Evolutionary conservation across 768 basidiomycete species (phyloP).

Genomic region (Tricholoma matsutake): DNA sequence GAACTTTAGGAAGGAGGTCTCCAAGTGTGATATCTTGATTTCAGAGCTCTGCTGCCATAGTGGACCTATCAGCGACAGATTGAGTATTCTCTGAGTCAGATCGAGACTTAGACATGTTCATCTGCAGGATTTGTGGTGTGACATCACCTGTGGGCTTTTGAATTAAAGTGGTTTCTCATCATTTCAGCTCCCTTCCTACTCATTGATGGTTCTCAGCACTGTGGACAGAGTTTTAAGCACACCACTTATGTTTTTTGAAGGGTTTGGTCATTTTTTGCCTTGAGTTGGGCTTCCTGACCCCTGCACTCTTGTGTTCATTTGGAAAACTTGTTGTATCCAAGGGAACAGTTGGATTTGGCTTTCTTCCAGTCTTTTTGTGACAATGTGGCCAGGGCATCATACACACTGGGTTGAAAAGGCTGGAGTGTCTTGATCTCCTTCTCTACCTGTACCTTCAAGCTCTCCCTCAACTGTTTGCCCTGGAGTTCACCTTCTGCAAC

Average conservation of each 20-base stretch:
- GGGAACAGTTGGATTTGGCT: neutral
- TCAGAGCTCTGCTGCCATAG: no score
- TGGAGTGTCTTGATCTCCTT: neutral
- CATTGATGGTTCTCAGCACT: no score
- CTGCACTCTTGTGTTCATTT: neutral
- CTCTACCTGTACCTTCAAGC: neutral
- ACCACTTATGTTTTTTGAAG: neutral
- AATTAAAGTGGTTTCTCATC: neutral
- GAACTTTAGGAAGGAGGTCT: no score
- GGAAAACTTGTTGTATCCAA: neutral
- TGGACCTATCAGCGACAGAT: no score
- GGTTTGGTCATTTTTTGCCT: neutral
- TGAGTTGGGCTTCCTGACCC: neutral
- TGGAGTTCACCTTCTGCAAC: neutral
- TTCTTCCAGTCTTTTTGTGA: neutral
- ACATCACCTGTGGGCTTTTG: neutral
- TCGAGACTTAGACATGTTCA: neutral
- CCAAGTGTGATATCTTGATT: no score
- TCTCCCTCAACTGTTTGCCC: neutral
- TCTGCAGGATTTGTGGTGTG: neutral
- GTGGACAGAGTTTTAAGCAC: neutral
- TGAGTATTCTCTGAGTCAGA: no score
- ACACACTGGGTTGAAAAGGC: neutral
- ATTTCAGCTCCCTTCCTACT: neutral
- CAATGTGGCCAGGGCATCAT: neutral